Conservation (phyloP, 805 yeast species). For the Candida germanica region DNA sequence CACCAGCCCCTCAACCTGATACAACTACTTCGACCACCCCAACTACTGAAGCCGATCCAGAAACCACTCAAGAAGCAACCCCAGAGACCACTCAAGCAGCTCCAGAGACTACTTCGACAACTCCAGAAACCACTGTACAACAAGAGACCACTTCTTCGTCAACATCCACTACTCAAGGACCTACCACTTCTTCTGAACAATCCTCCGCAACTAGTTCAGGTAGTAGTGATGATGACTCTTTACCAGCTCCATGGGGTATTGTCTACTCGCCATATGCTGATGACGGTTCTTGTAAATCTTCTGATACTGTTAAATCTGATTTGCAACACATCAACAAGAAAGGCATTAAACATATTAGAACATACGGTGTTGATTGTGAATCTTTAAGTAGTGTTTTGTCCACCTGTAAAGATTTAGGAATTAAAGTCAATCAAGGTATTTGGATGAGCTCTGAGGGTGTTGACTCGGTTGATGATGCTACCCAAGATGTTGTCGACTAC, state of each 20-base stretch:
- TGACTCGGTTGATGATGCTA: constrained; percentile 62
- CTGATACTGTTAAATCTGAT: constrained; percentile 54
- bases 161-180: constrained; percentile 20
- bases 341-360: constrained; percentile 65
- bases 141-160: constrained; percentile 17
- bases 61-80: constrained; percentile 8
- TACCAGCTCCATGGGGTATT: constrained; percentile 52
- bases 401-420: constrained; percentile 53
- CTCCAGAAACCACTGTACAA: constrained; percentile 13
- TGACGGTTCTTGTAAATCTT: constrained; percentile 65
- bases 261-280: constrained; percentile 78
- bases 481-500: constrained; percentile 49
- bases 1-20: no score
- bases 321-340: constrained; percentile 53
- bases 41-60: constrained; percentile 11
- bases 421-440: constrained; percentile 81
- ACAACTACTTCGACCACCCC: constrained; percentile 16
- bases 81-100: constrained; percentile 10
- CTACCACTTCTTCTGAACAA: constrained; percentile 16
- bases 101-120: constrained; percentile 10
- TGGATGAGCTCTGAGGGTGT: constrained; percentile 70
- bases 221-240: constrained; percentile 16
- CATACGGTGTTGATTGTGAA: constrained; percentile 87
- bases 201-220: constrained; percentile 14
- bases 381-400: constrained; percentile 65